These are phyloP conservation scores for Gossypium mustelinum DNA, from an alignment of 345 rosid genomes.

Conservation along the genomic window DNA sequence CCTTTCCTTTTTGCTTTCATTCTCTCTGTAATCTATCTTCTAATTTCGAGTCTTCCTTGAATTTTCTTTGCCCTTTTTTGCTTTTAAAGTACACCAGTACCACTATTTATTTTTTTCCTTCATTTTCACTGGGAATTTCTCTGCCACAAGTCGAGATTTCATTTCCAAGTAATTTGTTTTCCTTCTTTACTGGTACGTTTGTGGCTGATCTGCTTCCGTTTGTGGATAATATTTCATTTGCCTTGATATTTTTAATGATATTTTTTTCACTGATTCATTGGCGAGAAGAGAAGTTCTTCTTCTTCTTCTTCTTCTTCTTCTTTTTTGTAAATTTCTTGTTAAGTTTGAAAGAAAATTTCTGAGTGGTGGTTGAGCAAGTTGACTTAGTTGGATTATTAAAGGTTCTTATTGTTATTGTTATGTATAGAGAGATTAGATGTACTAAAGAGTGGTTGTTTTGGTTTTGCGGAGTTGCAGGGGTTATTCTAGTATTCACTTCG, in stretches of 20 bases:
- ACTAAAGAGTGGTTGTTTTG: not conserved
- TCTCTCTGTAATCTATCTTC: not conserved
- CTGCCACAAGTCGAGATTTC: not conserved
- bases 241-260: not conserved
- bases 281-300: not conserved
- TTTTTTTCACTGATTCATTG: not conserved
- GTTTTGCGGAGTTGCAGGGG: constrained; percentile 2
- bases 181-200: constrained; percentile 7
- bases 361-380: not conserved
- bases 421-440: not conserved
- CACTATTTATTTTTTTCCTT: not conserved
- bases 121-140: not conserved
- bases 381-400: not conserved
- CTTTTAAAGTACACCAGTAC: not conserved
- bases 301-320: not conserved
- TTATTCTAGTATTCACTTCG: not conserved
- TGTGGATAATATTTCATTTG: not conserved
- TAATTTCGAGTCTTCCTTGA: not conserved
- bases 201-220: not conserved
- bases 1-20: not conserved
- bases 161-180: not conserved
- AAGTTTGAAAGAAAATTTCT: not conserved
- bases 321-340: not conserved
- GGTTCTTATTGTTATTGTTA: not conserved
- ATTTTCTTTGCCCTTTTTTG: not conserved